These are phyloP conservation scores for Nitzschia sp. DNA, from an alignment of 108 stramenopile species.

Conservation along the genomic window DNA sequence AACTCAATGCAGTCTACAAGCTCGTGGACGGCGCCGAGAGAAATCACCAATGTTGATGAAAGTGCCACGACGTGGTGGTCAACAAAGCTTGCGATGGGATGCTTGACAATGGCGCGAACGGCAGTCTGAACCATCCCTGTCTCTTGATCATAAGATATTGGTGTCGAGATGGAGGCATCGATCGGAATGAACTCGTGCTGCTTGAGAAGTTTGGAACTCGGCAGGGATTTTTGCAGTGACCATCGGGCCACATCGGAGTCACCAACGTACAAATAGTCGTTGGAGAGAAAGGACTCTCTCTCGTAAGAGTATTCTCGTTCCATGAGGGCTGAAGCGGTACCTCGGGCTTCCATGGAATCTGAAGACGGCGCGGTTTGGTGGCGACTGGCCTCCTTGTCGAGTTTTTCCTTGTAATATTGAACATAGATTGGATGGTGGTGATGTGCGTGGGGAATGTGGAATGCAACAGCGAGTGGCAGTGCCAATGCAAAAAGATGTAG, in stretches of 20 bases:
- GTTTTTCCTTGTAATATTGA: constrained; percentile 1
- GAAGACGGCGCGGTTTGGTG: neutral
- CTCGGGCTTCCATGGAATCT: neutral
- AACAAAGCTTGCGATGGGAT: constrained; percentile 8
- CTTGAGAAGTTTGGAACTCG: neutral
- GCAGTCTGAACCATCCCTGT: constrained; percentile 11
- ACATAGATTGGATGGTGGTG: constrained; percentile 5
- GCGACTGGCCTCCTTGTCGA: neutral
- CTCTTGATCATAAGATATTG: constrained; percentile 3
- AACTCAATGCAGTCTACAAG: neutral
- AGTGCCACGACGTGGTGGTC: neutral
- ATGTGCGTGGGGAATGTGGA: neutral
- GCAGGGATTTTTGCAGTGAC: no score
- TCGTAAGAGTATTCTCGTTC: neutral
- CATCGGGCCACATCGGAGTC: no score
- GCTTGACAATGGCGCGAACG: constrained; percentile 5
- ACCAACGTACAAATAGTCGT: neutral
- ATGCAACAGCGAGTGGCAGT: neutral
- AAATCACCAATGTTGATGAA: neutral
- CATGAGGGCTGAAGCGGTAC: neutral
- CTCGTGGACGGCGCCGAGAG: neutral
- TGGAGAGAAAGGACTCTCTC: neutral
- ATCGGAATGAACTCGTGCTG: neutral
- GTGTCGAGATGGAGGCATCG: neutral
- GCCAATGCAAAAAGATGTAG: no score